A percentile compares a stretch with the other conserved stretches of the same genome.
phyloP scores from a whole-genome alignment of 495 filamentous ascomycete species.

The Tetracladium setigerum region DNA sequence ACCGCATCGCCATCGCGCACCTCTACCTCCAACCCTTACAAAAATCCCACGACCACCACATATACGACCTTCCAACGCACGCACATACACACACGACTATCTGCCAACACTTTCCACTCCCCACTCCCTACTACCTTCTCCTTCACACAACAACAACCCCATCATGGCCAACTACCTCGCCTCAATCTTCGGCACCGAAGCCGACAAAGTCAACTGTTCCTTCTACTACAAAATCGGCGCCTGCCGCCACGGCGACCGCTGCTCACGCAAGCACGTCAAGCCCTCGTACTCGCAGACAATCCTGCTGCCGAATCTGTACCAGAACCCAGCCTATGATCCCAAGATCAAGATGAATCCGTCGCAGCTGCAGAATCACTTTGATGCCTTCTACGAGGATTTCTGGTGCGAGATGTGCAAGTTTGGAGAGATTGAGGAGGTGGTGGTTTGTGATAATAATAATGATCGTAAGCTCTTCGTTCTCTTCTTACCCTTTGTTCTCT shows the following conservation, averaged over 20 bases:
- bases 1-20: background rate
- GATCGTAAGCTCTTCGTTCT: constrained; percentile 61
- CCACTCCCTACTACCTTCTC: background rate
- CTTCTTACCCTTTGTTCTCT: constrained; percentile 4
- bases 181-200: constrained; percentile 98
- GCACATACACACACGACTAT: background rate
- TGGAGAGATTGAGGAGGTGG: constrained; percentile 82
- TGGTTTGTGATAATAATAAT: constrained; percentile 94
- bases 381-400: constrained; percentile 99
- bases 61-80: background rate
- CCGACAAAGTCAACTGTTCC: constrained; percentile 74
- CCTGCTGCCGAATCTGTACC: constrained; percentile 96
- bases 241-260: constrained; percentile 96
- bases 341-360: constrained; percentile 92
- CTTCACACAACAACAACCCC: background rate
- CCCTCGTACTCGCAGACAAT: constrained; percentile 96
- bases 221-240: constrained; percentile 90
- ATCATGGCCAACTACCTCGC: constrained; percentile 92
- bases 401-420: constrained; percentile 99
- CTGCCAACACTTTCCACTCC: background rate
- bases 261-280: constrained; percentile 97
- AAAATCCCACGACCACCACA: too few species aligned
- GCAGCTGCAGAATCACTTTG: constrained; percentile 97
- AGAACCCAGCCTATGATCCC: constrained; percentile 95
- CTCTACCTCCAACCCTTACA: background rate